Conservation (phyloP, 331 rosid genomes). For the Erythrophleum ivorense region DNA sequence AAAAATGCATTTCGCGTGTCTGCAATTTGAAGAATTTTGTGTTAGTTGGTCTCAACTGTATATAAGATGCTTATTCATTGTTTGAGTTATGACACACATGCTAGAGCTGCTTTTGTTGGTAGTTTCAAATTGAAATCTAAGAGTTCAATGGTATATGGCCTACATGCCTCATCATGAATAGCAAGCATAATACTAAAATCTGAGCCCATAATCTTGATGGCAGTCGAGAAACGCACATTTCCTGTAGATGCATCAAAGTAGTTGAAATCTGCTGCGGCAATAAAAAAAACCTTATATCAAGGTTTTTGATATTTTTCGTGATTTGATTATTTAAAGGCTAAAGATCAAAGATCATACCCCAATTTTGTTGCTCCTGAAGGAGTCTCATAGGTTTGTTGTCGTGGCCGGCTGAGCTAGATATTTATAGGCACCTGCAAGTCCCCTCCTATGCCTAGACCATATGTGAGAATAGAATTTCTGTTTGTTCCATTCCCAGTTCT, state of each 20-base stretch:
- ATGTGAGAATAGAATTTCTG: conserved; percentile 49
- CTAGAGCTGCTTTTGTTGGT: conserved; percentile 39
- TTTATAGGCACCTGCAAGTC: conserved; percentile 67
- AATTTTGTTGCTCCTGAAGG: conserved; percentile 57
- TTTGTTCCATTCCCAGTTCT: conserved; percentile 55
- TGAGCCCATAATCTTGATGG: conserved; percentile 54
- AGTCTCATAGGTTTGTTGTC: conserved; percentile 52
- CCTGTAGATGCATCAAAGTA: conserved; percentile 51
- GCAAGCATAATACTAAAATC: conserved; percentile 47
- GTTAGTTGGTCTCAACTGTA: conserved; percentile 44
- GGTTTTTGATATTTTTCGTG: conserved; percentile 35
- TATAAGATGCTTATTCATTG: conserved; percentile 49
- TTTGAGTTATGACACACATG: conserved; percentile 42
- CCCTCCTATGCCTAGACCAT: conserved; percentile 59
- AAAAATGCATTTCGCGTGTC: conserved; percentile 25
- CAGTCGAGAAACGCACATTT: conserved; percentile 34
- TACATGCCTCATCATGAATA: conserved; percentile 40
- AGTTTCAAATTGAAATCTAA: conserved; percentile 39
- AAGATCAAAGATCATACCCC: conserved; percentile 61
- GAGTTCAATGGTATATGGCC: conserved; percentile 37
- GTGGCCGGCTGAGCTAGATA: conserved; percentile 96
- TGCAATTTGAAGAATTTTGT: conserved; percentile 44
- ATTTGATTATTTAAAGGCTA: conserved; percentile 30
- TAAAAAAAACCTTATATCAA: conserved; percentile 51
- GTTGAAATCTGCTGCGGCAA: conserved; percentile 70